Evolutionary conservation across 768 basidiomycete genomes (phyloP).

Genomic region (Pleurotus citrinopileatus): DNA sequence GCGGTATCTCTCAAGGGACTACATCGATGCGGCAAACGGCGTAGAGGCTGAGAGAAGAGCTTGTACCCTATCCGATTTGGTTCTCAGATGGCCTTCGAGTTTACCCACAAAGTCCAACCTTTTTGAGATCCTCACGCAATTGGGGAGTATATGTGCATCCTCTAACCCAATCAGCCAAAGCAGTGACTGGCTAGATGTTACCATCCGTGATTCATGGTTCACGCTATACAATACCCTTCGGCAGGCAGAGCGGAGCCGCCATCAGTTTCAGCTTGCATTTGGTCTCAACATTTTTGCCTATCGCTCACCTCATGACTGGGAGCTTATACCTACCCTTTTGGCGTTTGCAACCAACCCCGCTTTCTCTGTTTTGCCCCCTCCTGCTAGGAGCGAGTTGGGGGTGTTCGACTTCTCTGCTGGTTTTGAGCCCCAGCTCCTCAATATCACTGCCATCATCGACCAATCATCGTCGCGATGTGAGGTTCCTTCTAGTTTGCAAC

Average conservation of each 20-base stretch:
- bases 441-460: conserved; percentile 6
- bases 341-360: conserved; percentile 24
- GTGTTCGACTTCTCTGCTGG: conserved; percentile 20
- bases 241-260: background rate
- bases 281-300: conserved; percentile 30
- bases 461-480: conserved; percentile 1
- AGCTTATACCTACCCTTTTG: conserved; percentile 25
- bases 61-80: conserved; percentile 5
- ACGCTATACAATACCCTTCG: conserved; percentile 25
- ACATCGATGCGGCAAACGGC: background rate
- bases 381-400: conserved; percentile 2
- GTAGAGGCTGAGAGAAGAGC: conserved; percentile 8
- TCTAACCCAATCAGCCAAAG: background rate
- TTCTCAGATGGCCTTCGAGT: conserved; percentile 12
- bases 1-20: conserved; percentile 5
- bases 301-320: conserved; percentile 9
- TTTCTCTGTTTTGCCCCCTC: conserved; percentile 16
- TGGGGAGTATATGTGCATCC: background rate
- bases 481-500: background rate
- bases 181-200: conserved; percentile 23
- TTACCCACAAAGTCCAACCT: conserved; percentile 9
- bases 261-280: conserved; percentile 25
- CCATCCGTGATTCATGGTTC: conserved; percentile 23
- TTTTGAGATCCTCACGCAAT: conserved; percentile 9
- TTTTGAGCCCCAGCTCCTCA: conserved; percentile 14